These are phyloP conservation scores for Penicillium verrucosum DNA, from an alignment of 2,329 filamentous ascomycete genomes.

Conservation along the genomic window DNA sequence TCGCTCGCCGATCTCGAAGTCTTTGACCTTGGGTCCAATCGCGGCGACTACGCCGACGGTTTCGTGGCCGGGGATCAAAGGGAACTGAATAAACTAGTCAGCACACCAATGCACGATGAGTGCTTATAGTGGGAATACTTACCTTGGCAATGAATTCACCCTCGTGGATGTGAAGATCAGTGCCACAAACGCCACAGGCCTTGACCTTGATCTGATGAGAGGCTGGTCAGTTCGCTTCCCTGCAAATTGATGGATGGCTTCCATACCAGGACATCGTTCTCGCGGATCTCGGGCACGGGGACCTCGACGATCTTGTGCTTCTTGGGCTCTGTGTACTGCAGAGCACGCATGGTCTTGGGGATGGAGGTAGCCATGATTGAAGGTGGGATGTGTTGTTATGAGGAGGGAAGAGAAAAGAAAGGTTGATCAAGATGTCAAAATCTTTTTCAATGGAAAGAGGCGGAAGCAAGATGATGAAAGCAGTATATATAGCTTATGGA, in stretches of 20 bases:
- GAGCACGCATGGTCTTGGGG: slow-evolving; percentile 17
- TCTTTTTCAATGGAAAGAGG: not conserved
- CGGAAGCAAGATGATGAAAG: not conserved
- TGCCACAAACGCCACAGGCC: slow-evolving; percentile 62
- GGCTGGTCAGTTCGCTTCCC: not conserved
- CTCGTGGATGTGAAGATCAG: slow-evolving; percentile 56
- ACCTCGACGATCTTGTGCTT: slow-evolving; percentile 12
- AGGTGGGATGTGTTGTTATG: not conserved
- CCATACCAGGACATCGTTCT: slow-evolving; percentile 18
- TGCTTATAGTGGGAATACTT: slow-evolving; percentile 12
- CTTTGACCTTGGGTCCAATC: slow-evolving; percentile 57
- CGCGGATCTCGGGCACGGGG: slow-evolving; percentile 15
- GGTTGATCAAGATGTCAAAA: not conserved
- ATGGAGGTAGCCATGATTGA: slow-evolving; percentile 7
- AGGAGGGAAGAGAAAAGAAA: not conserved
- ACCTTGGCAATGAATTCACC: slow-evolving; percentile 62
- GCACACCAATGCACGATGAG: not conserved
- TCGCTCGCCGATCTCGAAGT: slow-evolving; percentile 59
- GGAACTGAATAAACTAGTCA: slow-evolving; percentile 47
- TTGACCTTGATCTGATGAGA: slow-evolving; percentile 54
- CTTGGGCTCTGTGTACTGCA: slow-evolving; percentile 16
- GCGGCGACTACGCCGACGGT: slow-evolving; percentile 63
- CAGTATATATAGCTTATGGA: not conserved
- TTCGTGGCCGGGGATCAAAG: slow-evolving; percentile 66
- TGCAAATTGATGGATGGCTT: not conserved